A percentile compares a stretch with the other conserved stretches of the same genome.
Conservation (phyloP, 495 filamentous ascomycete species). For the Platismatia glauca region DNA sequence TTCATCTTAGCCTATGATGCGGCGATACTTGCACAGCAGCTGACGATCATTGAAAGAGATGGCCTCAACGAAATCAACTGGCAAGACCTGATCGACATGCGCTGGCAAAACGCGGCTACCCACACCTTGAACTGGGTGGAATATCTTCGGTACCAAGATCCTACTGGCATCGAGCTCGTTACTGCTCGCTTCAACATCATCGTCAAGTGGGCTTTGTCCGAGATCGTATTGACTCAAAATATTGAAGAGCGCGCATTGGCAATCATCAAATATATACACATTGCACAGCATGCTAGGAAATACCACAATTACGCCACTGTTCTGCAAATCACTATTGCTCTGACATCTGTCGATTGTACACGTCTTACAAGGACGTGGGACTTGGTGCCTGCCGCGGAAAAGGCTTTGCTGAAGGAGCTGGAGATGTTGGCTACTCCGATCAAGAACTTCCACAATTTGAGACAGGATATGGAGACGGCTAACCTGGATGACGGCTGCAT, state of each 20-base stretch:
- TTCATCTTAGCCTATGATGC: conserved; percentile 91
- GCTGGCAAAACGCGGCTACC: conserved; percentile 70
- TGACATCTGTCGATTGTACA: conserved; percentile 72
- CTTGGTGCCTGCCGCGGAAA: conserved; percentile 61
- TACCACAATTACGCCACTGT: conserved; percentile 95
- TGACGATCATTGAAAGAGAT: conserved; percentile 93
- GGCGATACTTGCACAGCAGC: conserved; percentile 80
- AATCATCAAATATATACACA: conserved; percentile 86
- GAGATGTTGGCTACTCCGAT: conserved; percentile 79
- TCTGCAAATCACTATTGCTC: conserved; percentile 85
- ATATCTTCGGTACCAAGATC: conserved; percentile 72
- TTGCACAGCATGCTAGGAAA: conserved; percentile 72
- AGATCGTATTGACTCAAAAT: conserved; percentile 76
- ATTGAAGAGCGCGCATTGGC: conserved; percentile 74
- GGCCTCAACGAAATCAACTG: conserved; percentile 94
- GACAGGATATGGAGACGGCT: conserved; percentile 82
- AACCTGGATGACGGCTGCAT: conserved; percentile 79
- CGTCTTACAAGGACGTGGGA: conserved; percentile 75
- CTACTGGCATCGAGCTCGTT: conserved; percentile 86
- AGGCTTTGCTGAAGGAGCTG: conserved; percentile 65
- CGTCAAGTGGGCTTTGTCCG: conserved; percentile 93
- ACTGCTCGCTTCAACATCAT: conserved; percentile 95
- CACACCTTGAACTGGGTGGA: conserved; percentile 73
- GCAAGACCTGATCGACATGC: conserved; percentile 93
- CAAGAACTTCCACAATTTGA: conserved; percentile 81